Evolutionary conservation across 768 basidiomycete genomes (phyloP).

Genomic region (Tylopilus plumbeoviolaceoides): DNA sequence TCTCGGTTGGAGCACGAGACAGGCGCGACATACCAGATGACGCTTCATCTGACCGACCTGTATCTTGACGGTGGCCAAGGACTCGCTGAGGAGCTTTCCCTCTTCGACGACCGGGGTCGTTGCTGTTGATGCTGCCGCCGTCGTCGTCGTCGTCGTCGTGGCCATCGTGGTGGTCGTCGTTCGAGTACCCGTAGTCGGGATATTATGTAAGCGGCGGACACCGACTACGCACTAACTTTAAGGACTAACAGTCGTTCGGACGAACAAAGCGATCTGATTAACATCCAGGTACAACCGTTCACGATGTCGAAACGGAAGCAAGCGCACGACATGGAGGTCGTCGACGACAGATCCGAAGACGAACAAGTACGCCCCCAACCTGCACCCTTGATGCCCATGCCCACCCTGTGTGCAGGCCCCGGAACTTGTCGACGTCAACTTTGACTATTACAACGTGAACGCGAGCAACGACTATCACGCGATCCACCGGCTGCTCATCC

Average conservation of each 20-base stretch:
- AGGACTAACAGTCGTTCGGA: no score
- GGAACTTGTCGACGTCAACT: conserved; percentile 35
- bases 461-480: conserved; percentile 82
- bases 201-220: conserved; percentile 22
- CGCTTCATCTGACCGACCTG: conserved; percentile 95
- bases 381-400: conserved; percentile 4
- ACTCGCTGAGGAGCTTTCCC: conserved; percentile 82
- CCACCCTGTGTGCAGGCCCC: conserved; percentile 12
- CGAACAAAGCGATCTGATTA: no score
- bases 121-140: conserved; percentile 10
- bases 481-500: conserved; percentile 65
- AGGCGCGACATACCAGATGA: conserved; percentile 61
- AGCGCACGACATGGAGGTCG: conserved; percentile 23
- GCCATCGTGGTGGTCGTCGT: conserved; percentile 17
- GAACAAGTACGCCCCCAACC: conserved; percentile 35
- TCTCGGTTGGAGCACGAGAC: background rate
- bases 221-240: background rate
- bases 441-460: conserved; percentile 91
- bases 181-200: background rate
- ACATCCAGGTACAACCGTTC: no score
- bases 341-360: conserved; percentile 34
- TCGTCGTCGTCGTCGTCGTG: conserved; percentile 14
- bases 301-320: conserved; percentile 56
- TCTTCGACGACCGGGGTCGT: conserved; percentile 56
- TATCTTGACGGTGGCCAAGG: conserved; percentile 80